phyloP scores from a whole-genome alignment of 768 basidiomycete species.

The Flagelloscypha sp. region DNA sequence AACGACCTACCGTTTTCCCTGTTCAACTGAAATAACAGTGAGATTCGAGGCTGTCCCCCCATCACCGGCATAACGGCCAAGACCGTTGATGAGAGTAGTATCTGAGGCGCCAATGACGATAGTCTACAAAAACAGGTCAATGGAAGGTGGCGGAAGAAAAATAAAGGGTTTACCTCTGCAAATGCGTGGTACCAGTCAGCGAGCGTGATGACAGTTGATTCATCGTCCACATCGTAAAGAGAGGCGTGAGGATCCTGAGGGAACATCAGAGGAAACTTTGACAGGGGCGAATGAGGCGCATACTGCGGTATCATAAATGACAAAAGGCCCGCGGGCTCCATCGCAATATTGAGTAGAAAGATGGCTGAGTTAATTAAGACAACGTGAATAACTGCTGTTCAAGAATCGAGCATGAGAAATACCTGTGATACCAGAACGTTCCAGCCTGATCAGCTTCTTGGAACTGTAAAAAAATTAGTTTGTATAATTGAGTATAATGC shows the following conservation, averaged over 20 bases:
- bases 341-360: conserved; percentile 30
- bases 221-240: conserved; percentile 40
- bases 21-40: conserved; percentile 8
- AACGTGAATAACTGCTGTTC: conserved; percentile 19
- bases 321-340: conserved; percentile 29
- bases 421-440: conserved; percentile 35
- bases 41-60: conserved; percentile 7
- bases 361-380: conserved; percentile 9
- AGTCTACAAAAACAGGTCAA: neutral
- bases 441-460: conserved; percentile 27
- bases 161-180: conserved; percentile 5
- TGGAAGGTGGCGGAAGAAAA: neutral
- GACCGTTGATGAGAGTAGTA: conserved; percentile 38
- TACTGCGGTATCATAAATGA: conserved; percentile 22
- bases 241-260: conserved; percentile 31
- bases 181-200: conserved; percentile 33
- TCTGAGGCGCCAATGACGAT: conserved; percentile 17
- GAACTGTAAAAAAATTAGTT: conserved; percentile 23
- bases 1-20: conserved; percentile 6
- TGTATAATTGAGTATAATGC: conserved; percentile 7
- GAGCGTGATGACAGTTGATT: conserved; percentile 32
- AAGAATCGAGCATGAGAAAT: conserved; percentile 5
- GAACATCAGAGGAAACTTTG: conserved; percentile 1
- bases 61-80: conserved; percentile 7
- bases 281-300: conserved; percentile 11